Evolutionary conservation across 345 rosid genomes (phyloP), one percentile per base, ranked within the genome.

Genomic region (Citrus trifoliata): DNA sequence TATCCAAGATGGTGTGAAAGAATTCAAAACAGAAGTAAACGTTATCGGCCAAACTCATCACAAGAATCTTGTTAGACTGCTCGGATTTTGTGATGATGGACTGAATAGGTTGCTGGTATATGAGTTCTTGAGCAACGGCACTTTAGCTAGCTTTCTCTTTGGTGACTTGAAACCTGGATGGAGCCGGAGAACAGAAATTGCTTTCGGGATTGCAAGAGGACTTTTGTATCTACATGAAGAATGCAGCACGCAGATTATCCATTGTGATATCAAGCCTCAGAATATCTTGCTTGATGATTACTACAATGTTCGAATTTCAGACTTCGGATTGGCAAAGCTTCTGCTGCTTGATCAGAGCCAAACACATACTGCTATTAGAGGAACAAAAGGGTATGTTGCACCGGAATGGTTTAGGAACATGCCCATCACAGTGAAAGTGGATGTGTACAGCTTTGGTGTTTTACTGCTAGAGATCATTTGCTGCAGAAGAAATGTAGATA

Each of bases 221-320:
- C 87, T 88, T 12, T 82, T 87, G 59, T 89, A 89, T 30, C 85
- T 89, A 14, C 93, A 89, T 33, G 88, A 89, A 76, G 93, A 89
- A 73, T 89, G 90, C 68, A 88, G 83, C 78, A 83, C 85, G 6
- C 89, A 89, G 83, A 87, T 89, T 55, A 79, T 89, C 67, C 93
- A 88, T 40, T 89, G 90, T 12, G 93, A 88, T 72, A 88, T 89
- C 74, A 89, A 89, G 70, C 90, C 93, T 21, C 89, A 89, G 33
- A 89, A 89, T 55, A 86, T 89, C 48, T 87, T 89, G 40, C 87
- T 89, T 18, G 90, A 88, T 14, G 86, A 78, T 30, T 56, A 81
- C 37, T 87, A 84, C 76, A 60, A 35, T 22, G 90, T 88, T 62
- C 82, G 85, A 65, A 87, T 89, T 70, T 84, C 88, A 0, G 90